These are phyloP conservation scores for Royoungia palumana DNA, from an alignment of 768 basidiomycete genomes.

Conservation along the genomic window DNA sequence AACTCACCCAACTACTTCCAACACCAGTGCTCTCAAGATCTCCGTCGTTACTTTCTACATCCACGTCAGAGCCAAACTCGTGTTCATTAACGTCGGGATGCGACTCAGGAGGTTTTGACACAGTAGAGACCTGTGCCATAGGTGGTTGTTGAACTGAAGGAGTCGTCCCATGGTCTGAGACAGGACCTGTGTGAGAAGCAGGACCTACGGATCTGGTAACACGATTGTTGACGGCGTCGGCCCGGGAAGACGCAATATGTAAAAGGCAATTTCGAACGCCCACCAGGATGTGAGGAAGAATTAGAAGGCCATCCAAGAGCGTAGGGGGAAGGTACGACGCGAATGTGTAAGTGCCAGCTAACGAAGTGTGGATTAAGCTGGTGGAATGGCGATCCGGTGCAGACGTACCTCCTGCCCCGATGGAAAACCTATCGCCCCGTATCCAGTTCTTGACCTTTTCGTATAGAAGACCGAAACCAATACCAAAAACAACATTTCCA, in stretches of 20 bases:
- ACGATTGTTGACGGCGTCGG: conserved; percentile 31
- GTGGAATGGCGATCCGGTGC: neutral
- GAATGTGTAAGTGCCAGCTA: conserved; percentile 66
- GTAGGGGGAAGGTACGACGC: conserved; percentile 68
- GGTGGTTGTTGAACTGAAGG: conserved; percentile 2
- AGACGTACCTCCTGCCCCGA: conserved; percentile 76
- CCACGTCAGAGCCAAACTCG: conserved; percentile 61
- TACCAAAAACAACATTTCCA: conserved; percentile 40
- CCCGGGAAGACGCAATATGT: conserved; percentile 44
- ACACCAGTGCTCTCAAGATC: conserved; percentile 49
- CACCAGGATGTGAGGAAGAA: conserved; percentile 63
- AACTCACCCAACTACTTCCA: conserved; percentile 69
- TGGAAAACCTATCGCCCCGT: conserved; percentile 62
- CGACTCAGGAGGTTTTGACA: conserved; percentile 14
- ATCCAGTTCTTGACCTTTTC: conserved; percentile 51
- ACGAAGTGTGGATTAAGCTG: conserved; percentile 10
- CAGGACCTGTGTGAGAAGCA: conserved; percentile 11
- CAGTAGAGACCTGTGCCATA: conserved; percentile 5
- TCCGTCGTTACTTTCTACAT: conserved; percentile 61
- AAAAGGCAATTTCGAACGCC: conserved; percentile 59
- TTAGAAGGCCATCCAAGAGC: conserved; percentile 62
- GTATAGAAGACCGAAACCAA: conserved; percentile 41
- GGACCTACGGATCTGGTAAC: conserved; percentile 14
- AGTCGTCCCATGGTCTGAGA: conserved; percentile 1
- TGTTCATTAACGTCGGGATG: conserved; percentile 15